phyloP scores from a whole-genome alignment of 164 flowering plant species.

The Macadamia tetraphylla region DNA sequence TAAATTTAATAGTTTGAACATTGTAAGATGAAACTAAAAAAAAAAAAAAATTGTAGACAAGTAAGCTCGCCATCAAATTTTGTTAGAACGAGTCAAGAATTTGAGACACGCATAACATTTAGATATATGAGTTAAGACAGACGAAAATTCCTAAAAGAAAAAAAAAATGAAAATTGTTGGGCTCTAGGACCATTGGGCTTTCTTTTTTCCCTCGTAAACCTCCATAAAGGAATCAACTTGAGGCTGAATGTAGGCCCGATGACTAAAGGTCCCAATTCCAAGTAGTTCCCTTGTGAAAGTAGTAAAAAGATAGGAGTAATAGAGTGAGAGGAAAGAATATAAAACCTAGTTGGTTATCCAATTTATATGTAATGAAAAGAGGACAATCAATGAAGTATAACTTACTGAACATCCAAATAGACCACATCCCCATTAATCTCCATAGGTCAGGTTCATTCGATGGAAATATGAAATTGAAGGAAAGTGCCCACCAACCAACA shows the following conservation, averaged over 20 bases:
- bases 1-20: too few relatives aligned
- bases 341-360: neutral
- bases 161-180: too few relatives aligned
- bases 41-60: too few relatives aligned
- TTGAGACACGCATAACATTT: too few relatives aligned
- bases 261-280: neutral
- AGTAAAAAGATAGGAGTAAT: neutral
- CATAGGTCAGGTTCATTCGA: conserved; percentile 92
- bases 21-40: too few relatives aligned
- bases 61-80: too few relatives aligned
- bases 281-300: neutral
- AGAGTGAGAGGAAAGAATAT: neutral
- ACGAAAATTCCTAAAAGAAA: too few relatives aligned
- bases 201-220: too few relatives aligned
- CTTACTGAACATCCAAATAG: conserved; percentile 99
- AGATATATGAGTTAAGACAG: too few relatives aligned
- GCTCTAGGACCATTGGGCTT: too few relatives aligned
- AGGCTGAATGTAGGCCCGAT: neutral
- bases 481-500: conserved; percentile 81
- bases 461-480: conserved; percentile 88
- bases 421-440: conserved; percentile 99
- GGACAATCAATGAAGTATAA: conserved; percentile 3
- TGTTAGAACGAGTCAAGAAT: too few relatives aligned
- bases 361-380: neutral
- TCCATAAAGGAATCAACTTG: too few relatives aligned